phyloP scores from a whole-genome alignment of 208 protist genomes.

The Acanthamoeba divionensis region DNA sequence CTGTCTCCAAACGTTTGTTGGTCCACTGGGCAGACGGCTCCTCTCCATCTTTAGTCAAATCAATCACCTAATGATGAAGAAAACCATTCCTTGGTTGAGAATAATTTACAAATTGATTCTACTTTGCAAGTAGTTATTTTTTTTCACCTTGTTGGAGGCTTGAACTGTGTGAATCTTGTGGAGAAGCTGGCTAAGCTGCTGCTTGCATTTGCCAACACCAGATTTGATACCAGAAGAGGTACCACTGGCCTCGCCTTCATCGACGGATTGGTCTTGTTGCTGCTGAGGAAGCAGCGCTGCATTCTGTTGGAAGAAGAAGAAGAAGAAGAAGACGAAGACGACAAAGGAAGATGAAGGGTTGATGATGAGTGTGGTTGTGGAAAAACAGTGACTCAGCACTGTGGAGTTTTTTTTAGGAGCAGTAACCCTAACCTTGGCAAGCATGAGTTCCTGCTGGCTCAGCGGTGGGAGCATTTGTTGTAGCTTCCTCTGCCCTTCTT shows the following conservation, averaged over 20 bases:
- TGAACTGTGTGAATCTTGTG: background rate
- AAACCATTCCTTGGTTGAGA: background rate
- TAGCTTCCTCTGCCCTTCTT: conserved; percentile 20
- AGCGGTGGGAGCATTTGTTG: background rate
- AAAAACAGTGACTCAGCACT: too few species aligned
- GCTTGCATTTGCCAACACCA: background rate
- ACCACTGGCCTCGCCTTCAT: background rate
- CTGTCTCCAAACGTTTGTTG: background rate
- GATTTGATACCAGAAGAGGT: background rate
- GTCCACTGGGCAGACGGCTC: background rate
- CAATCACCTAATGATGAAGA: background rate
- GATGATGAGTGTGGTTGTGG: background rate
- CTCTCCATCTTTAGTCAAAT: background rate
- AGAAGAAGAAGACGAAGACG: background rate
- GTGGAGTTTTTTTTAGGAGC: too few species aligned
- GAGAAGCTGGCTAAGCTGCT: background rate
- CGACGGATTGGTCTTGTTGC: conserved; percentile 12
- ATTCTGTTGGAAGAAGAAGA: background rate
- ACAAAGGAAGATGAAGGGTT: background rate
- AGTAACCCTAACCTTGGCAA: too few species aligned
- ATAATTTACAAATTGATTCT: background rate
- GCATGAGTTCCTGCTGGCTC: too few species aligned
- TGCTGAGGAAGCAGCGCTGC: background rate
- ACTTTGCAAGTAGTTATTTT: too few species aligned
- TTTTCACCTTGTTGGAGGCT: background rate